These are phyloP conservation scores for Epicoccum nigrum DNA, from an alignment of 2,329 filamentous ascomycete species.

Conservation along the genomic window DNA sequence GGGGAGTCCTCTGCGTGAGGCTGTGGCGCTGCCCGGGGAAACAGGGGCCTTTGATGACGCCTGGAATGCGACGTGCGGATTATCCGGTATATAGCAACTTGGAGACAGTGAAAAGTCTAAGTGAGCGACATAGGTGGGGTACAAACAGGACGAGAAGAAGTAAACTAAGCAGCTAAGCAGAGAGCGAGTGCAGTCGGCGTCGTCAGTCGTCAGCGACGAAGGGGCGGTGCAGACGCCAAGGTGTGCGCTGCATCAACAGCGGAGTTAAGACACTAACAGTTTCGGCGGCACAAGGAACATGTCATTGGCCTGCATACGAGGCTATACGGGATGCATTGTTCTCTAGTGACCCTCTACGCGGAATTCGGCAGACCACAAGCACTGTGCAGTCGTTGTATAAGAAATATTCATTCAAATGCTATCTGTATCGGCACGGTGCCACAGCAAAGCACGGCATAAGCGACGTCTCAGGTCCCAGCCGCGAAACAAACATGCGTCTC, in stretches of 20 bases:
- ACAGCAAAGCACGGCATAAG: neutral
- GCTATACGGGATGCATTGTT: conserved; percentile 2
- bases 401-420: conserved; percentile 3
- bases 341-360: neutral
- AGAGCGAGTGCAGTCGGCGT: conserved; percentile 20
- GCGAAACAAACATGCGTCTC: neutral
- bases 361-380: neutral
- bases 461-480: conserved; percentile 8
- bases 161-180: conserved; percentile 15
- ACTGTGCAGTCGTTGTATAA: neutral
- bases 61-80: neutral
- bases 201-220: conserved; percentile 29
- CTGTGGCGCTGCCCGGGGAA: conserved; percentile 16
- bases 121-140: conserved; percentile 41
- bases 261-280: conserved; percentile 15
- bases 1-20: conserved; percentile 9
- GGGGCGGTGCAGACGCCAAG: conserved; percentile 12
- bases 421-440: conserved; percentile 10
- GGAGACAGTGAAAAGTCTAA: conserved; percentile 15
- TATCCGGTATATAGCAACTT: neutral
- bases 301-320: conserved; percentile 7
- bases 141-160: conserved; percentile 11
- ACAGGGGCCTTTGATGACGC: neutral
- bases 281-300: conserved; percentile 1
- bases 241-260: conserved; percentile 7